phyloP scores from a whole-genome alignment of 2,329 filamentous ascomycete species.

The Diaporthe citri region DNA sequence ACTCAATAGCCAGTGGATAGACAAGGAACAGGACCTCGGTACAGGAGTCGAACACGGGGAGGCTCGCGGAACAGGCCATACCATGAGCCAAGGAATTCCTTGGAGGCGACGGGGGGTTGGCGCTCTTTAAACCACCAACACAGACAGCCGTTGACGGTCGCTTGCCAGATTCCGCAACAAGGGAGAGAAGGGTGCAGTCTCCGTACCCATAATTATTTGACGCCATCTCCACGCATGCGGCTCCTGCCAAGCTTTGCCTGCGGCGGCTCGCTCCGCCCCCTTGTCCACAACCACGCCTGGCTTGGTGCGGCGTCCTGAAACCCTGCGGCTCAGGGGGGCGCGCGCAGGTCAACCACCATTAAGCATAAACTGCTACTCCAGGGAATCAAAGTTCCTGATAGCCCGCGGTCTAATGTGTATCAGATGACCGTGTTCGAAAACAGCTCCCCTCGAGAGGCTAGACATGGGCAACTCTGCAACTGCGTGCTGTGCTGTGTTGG shows the following conservation, averaged over 20 bases:
- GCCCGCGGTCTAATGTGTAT: conserved; percentile 8
- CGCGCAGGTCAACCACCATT: conserved; percentile 10
- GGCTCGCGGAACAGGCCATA: background rate
- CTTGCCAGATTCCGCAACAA: background rate
- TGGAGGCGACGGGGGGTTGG: background rate
- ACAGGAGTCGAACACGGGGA: background rate
- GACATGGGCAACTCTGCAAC: background rate
- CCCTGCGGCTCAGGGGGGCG: conserved; percentile 19
- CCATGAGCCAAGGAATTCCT: background rate
- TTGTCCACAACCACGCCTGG: conserved; percentile 1
- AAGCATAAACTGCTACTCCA: conserved; percentile 22
- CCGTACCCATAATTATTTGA: conserved; percentile 4
- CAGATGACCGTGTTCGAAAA: conserved; percentile 16
- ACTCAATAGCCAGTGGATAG: background rate
- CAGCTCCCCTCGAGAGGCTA: background rate
- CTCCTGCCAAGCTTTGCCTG: conserved; percentile 20
- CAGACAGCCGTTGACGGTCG: conserved; percentile 1
- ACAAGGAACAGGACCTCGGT: background rate
- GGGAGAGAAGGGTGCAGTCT: background rate
- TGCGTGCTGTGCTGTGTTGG: background rate
- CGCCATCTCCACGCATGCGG: conserved; percentile 9
- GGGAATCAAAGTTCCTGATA: conserved; percentile 20
- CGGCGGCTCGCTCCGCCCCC: conserved; percentile 20
- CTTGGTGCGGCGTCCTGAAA: conserved; percentile 21
- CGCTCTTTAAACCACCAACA: background rate